These are phyloP conservation scores for Prototheca wickerhamii DNA, from an alignment of 163 green algal genomes.

Conservation along the genomic window DNA sequence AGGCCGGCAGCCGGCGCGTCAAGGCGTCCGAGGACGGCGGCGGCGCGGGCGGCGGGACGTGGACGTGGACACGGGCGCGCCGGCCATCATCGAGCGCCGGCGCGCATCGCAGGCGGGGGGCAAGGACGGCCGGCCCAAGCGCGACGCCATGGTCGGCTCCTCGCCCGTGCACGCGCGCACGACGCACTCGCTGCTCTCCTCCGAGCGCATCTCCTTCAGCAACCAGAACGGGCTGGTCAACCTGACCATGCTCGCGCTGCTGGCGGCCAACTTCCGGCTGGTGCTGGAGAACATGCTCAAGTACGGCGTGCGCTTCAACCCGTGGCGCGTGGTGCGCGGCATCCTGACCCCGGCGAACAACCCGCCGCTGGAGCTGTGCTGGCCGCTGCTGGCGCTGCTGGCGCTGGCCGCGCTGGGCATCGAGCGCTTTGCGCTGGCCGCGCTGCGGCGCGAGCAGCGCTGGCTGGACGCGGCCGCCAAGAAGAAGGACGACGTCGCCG, in stretches of 20 bases:
- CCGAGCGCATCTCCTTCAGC: slow-evolving; percentile 45
- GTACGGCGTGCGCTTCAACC: slow-evolving; percentile 71
- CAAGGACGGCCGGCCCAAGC: too few relatives aligned
- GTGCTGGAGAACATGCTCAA: slow-evolving; percentile 92
- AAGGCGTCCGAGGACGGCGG: not conserved
- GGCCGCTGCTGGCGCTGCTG: slow-evolving; percentile 30
- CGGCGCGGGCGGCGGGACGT: slow-evolving; percentile 1
- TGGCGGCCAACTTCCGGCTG: slow-evolving; percentile 74
- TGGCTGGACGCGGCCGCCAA: slow-evolving; percentile 5
- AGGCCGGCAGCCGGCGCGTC: slow-evolving; percentile 20
- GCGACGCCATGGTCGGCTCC: slow-evolving; percentile 15
- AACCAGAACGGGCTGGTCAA: slow-evolving; percentile 74
- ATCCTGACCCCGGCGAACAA: slow-evolving; percentile 30
- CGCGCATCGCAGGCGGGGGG: too few relatives aligned
- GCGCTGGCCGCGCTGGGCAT: slow-evolving; percentile 26
- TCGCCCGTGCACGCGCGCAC: slow-evolving; percentile 45
- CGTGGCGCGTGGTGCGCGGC: slow-evolving; percentile 28
- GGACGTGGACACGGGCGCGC: slow-evolving; percentile 3
- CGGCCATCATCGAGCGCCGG: not conserved
- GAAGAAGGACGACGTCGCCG: slow-evolving; percentile 9
- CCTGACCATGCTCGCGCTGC: slow-evolving; percentile 68
- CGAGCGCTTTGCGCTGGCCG: slow-evolving; percentile 31
- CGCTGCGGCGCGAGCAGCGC: slow-evolving; percentile 10
- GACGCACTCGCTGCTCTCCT: slow-evolving; percentile 50
- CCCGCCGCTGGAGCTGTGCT: slow-evolving; percentile 43